Base-by-base conservation (phyloP, 768 basidiomycete species). In the Aureoboletus auriporus region DNA sequence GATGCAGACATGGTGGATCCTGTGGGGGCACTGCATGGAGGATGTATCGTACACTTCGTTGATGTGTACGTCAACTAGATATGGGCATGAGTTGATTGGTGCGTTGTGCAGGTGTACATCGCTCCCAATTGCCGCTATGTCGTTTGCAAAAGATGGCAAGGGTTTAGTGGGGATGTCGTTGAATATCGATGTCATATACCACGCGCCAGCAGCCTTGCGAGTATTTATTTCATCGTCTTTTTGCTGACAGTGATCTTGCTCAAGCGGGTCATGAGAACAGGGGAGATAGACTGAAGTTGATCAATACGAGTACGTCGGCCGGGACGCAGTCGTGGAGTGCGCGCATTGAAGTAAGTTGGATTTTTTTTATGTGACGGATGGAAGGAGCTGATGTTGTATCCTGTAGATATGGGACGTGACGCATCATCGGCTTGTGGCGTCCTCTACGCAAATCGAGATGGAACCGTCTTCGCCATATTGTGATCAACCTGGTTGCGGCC, bases 141-240 rank as follows among this genome's bases (percentile, higher is more conserved):
- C 70, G 26, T 58, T 61, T 11, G 63, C 65, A 1, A 60, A 68
- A 14, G 68, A 70, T 8, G 64, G 62, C 4, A 10, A 16, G 11
- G 59, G 59, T 6, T 51, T 56, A 9, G 47, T 65, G 1, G 72
- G 72, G 8, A 74, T 78, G 23, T 77, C 77, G 1, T 74, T 74
- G 44, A 68, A 58, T 3, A 74, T 80, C 54, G 71, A 78, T 45
- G 62, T 67, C 2, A 52, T 71, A n/a, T 79, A 72, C 51, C 75
- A 80, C 53, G 63, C 70, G 5, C 65, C 70, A 1, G 76, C 72
- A 1, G 49, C 59, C 16, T 45, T 65, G 79, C 71, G 54, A 39
- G 72, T 65, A 6, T 46, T 6, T 30, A 27, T 8, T 36, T 45
- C 4, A 14, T 14, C 20, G 30, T 16, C 12, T 40, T 27, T 26